Evolutionary conservation across 257 asterid genomes (phyloP), one percentile per base, ranked within the genome.

Genomic region (Cruciata laevipes): DNA sequence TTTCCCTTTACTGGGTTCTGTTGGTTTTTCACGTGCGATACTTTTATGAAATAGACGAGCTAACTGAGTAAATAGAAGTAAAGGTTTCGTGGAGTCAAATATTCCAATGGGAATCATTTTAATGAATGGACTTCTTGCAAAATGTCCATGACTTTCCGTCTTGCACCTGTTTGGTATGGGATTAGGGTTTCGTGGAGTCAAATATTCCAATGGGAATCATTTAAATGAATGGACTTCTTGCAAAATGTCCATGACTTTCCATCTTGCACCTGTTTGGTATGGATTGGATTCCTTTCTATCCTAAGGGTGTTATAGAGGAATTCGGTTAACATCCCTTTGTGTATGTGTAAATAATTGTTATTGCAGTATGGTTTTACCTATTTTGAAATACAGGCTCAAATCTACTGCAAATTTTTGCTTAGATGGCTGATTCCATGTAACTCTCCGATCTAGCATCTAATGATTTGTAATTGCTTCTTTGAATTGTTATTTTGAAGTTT

Each of bases 31-130:
- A 44, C 5, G 2, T 42, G 63, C 12, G 70, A 56, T 12, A 3
- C 51, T 27, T 65, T 59, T 32, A 35, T 59, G 61, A 30, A 27
- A 35, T 65, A 65, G 61, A 58, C 13, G 7, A 33, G 69, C 55
- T 35, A 1, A 57, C 14, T 40, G 24, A 56, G 18, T 62, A 27
- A 37, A 47, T 58, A 69, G 27, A 65, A 51, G 67, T 51, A 62
- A 70, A 71, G 62, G 51, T 65, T 32, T 63, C 16, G 16, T 38
- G 40, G 24, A 52, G 65, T 2, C 61, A 66, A 17, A 65, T 25
- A n/a, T 25, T 25, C 14, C 21, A 3, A 49, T 9, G 27, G 44
- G 57, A 31, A 66, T 3, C 16, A n/a, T 51, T 7, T 16, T 25
- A 8, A 23, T n/a, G 51, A 67, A 20, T 67, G 38, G 63, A 33